Conservation (phyloP, 2,329 filamentous ascomycete species). For the Penicillium sp. region DNA sequence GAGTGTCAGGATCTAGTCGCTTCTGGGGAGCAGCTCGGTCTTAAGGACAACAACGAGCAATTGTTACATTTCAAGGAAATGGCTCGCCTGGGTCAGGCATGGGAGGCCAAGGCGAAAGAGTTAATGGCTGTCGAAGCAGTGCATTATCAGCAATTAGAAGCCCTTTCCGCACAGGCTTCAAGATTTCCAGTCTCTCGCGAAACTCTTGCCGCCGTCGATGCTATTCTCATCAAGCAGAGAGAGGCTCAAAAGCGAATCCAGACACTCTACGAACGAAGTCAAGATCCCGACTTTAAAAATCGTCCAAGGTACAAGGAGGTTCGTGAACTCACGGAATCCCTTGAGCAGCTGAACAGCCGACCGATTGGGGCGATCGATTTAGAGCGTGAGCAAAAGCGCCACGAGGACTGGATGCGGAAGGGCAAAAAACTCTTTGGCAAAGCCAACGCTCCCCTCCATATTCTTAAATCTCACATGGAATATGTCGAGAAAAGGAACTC, state of each 20-base stretch:
- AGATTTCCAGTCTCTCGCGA: constrained; percentile 74
- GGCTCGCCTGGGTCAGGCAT: constrained; percentile 68
- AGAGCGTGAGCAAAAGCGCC: constrained; percentile 86
- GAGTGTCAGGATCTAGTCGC: constrained; percentile 75
- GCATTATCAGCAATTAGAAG: constrained; percentile 91
- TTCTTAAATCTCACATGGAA: constrained; percentile 89
- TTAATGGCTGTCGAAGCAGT: constrained; percentile 86
- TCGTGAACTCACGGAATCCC: constrained; percentile 77
- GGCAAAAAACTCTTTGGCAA: constrained; percentile 98
- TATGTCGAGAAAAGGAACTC: constrained; percentile 84
- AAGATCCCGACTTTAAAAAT: constrained; percentile 66
- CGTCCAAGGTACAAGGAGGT: constrained; percentile 85
- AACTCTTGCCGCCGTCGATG: constrained; percentile 76
- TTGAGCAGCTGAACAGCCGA: constrained; percentile 88
- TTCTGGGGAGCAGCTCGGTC: constrained; percentile 68
- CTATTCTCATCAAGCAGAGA: constrained; percentile 89
- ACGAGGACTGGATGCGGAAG: constrained; percentile 98
- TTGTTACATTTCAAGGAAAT: constrained; percentile 71
- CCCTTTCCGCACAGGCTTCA: constrained; percentile 75
- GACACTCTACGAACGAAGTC: constrained; percentile 71
- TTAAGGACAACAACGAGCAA: constrained; percentile 74
- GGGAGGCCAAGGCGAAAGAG: constrained; percentile 90
- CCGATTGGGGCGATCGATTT: constrained; percentile 85
- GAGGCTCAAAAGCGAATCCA: constrained; percentile 87
- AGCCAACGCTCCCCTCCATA: constrained; percentile 93